Percentiles rank a stretch among this genome's conserved stretches.
Evolutionary conservation across 2,329 filamentous ascomycete species (phyloP).

Genomic region (Diaporthe ilicicola): DNA sequence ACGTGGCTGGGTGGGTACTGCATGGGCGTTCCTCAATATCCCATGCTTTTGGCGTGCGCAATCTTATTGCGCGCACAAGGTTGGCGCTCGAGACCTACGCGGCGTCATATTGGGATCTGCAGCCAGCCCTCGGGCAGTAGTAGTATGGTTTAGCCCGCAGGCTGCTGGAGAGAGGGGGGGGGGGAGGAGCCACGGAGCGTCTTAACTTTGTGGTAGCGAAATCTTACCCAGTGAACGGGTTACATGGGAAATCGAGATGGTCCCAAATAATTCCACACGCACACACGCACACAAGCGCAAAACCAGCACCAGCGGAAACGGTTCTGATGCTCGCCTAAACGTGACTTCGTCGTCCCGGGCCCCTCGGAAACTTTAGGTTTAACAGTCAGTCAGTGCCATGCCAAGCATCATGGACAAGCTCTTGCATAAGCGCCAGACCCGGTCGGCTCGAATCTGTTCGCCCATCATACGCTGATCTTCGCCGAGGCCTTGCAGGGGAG

Average conservation of each 20-base stretch:
- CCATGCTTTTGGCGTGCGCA: neutral
- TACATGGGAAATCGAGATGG: conserved; percentile 7
- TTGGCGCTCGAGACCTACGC: neutral
- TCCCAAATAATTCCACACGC: neutral
- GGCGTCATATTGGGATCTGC: conserved; percentile 16
- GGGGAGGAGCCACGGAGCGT: neutral
- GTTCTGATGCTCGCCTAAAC: conserved; percentile 14
- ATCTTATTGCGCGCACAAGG: neutral
- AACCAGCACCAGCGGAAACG: neutral
- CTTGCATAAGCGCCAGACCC: conserved; percentile 5
- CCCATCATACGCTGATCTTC: conserved; percentile 1
- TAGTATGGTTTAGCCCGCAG: neutral
- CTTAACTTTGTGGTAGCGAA: conserved; percentile 2
- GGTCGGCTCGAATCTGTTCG: neutral
- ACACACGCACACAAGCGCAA: neutral
- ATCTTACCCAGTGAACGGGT: neutral
- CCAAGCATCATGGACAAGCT: neutral
- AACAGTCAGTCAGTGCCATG: neutral
- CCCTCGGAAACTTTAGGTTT: conserved; percentile 5
- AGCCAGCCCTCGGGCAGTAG: neutral
- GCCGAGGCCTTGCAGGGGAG: neutral
- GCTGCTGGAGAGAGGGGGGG: neutral
- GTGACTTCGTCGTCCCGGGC: neutral
- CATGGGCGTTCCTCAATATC: neutral
- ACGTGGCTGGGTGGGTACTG: neutral